These are phyloP conservation scores for Candida tetrigidarum DNA, from an alignment of 1,139 yeast genomes.

Conservation along the genomic window DNA sequence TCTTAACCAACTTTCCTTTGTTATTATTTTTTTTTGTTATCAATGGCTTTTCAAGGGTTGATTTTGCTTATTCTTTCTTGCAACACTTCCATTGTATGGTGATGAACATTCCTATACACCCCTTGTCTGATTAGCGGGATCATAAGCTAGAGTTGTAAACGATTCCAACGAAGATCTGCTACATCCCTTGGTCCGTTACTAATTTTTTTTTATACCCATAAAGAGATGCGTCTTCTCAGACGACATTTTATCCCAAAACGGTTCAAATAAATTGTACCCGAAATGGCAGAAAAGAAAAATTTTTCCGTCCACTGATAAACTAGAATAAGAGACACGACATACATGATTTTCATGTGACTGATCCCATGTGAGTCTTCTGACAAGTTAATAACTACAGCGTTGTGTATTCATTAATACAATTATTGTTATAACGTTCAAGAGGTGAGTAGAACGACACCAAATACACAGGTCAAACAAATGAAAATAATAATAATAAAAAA, in stretches of 20 bases:
- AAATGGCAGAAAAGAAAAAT: neutral
- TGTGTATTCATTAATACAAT: neutral
- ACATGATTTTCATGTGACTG: neutral
- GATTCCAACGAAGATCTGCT: too few species aligned
- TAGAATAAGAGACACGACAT: neutral
- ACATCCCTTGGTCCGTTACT: neutral
- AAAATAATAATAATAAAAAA: neutral
- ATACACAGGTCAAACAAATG: too few species aligned
- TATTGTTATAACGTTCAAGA: too few species aligned
- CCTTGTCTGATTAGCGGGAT: too few species aligned
- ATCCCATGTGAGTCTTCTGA: neutral
- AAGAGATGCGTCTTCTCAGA: neutral
- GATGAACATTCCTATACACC: too few species aligned
- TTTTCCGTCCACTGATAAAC: neutral
- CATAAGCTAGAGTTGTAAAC: too few species aligned
- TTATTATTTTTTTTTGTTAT: too few species aligned
- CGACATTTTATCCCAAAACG: neutral
- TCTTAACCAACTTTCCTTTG: too few species aligned
- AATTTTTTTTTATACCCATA: neutral
- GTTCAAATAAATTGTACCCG: neutral
- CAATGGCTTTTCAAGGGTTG: too few species aligned
- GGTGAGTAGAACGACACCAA: too few species aligned
- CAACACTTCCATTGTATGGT: too few species aligned
- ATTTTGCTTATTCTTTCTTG: too few species aligned
- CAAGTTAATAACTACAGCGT: neutral